Conservation (phyloP, 345 rosid genomes). For the Gossypium stocksii region DNA sequence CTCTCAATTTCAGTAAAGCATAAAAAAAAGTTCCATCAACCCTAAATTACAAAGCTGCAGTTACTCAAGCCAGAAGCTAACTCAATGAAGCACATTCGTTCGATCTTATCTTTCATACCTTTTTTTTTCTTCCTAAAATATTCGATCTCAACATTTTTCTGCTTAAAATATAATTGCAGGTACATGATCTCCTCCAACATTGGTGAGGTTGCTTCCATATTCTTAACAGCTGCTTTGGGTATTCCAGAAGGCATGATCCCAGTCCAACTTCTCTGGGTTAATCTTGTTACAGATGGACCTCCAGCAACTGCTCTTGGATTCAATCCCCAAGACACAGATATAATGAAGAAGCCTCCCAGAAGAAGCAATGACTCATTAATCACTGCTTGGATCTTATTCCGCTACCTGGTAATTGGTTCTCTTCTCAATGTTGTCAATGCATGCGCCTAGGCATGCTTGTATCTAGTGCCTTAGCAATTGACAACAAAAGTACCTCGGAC, state of each 20-base stretch:
- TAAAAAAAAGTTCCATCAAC: neutral
- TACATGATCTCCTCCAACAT: conserved; percentile 99
- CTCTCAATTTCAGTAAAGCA: neutral
- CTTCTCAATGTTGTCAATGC: too few species aligned
- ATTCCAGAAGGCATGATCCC: conserved; percentile 99
- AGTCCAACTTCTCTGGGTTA: conserved; percentile 99
- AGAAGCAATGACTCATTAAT: conserved; percentile 90
- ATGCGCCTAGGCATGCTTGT: too few species aligned
- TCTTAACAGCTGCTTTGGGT: conserved; percentile 93
- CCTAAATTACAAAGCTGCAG: neutral
- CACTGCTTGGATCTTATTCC: conserved; percentile 92
- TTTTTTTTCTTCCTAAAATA: neutral
- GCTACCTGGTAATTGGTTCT: conserved; percentile 60
- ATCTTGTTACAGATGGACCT: conserved; percentile 97
- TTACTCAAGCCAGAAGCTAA: neutral
- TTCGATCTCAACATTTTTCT: neutral
- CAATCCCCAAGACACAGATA: conserved; percentile 89
- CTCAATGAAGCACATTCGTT: neutral
- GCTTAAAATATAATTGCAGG: conserved; percentile 36
- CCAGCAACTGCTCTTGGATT: conserved; percentile 98
- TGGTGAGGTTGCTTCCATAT: conserved; percentile 96
- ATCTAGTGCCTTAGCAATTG: too few species aligned
- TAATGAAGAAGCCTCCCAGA: conserved; percentile 93
- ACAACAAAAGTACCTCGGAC: too few species aligned
- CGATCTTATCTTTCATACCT: too few species aligned